Evolutionary conservation across 495 filamentous ascomycete genomes (phyloP), one percentile per base, ranked within the genome.

Genomic region (Geopyxis carbonaria): DNA sequence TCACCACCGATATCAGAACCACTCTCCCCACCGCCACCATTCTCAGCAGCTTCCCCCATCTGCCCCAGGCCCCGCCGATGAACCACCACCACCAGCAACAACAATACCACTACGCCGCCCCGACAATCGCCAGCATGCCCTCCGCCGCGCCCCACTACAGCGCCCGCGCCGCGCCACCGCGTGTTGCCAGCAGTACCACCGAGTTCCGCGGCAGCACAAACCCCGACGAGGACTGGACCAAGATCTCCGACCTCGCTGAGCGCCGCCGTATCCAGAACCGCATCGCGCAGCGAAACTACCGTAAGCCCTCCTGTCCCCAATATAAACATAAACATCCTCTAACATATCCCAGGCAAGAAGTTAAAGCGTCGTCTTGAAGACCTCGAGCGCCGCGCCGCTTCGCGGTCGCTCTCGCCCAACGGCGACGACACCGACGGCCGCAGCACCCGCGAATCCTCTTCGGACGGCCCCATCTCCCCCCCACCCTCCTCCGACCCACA

Each of bases 181-280:
- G 23, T 8, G 33, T 37, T n/a, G n/a, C n/a, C n/a, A 28, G 23
- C 13, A 39, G 36, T 25, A 39, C 22, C 11, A 39, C 84, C 59
- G 89, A 91, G 46, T 94, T 94, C 71, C 92, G 85, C 64, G 78
- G 79, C 47, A 89, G 80, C 44, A 91, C 89, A 50, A 89, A 94
- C 60, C 85, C 89, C 40, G 86, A 93, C 49, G 87, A 95, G 62
- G 87, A 95, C 65, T 95, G 87, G 87, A 95, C 87, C 55, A 89
- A 95, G 72, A 93, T 95, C 61, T 93, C 89, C 31, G 87, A 95
- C 57, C 70, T 94, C 28, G 87, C 87, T 38, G 87, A 94, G 64
- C 73, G 87, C 47, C 68, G 87, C 55, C 69, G 87, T 53, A 94
- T 95, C 63, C 87, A 95, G 63, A 95, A 95, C 62, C 73, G 87